These are phyloP conservation scores for Cladosporium phlei DNA, from an alignment of 2,329 filamentous ascomycete genomes.

Conservation along the genomic window DNA sequence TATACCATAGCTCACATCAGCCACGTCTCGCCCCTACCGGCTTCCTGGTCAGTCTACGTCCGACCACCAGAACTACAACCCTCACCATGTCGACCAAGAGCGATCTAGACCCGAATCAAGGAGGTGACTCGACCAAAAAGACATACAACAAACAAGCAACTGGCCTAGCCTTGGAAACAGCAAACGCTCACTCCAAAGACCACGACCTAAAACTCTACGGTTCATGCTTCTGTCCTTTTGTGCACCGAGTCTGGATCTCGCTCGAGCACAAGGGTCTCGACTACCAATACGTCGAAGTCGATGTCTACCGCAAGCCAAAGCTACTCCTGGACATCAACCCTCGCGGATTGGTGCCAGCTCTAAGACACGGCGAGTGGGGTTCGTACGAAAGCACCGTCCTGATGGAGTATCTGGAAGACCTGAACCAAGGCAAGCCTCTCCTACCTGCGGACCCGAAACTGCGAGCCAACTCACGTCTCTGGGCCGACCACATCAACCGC, in stretches of 20 bases:
- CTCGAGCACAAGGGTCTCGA: conserved; percentile 71
- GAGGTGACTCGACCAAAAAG: conserved; percentile 53
- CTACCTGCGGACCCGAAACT: conserved; percentile 63
- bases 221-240: conserved; percentile 81
- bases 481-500: conserved; percentile 77
- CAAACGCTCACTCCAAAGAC: conserved; percentile 64
- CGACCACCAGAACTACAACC: too few relatives aligned
- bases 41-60: too few relatives aligned
- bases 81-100: conserved; percentile 2
- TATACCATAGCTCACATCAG: too few relatives aligned
- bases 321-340: conserved; percentile 71
- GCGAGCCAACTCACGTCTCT: conserved; percentile 70
- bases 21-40: too few relatives aligned
- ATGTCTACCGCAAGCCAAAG: conserved; percentile 70
- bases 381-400: conserved; percentile 78
- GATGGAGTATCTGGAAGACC: conserved; percentile 83
- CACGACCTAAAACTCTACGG: conserved; percentile 72
- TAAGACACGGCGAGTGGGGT: conserved; percentile 74
- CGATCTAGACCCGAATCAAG: conserved; percentile 42
- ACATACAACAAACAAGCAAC: conserved; percentile 67
- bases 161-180: conserved; percentile 64
- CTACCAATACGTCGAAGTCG: conserved; percentile 83
- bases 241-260: conserved; percentile 84
- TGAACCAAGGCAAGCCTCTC: conserved; percentile 56
- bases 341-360: conserved; percentile 67